Evolutionary conservation across 495 filamentous ascomycete species (phyloP).

Genomic region (Patellaria atrata): DNA sequence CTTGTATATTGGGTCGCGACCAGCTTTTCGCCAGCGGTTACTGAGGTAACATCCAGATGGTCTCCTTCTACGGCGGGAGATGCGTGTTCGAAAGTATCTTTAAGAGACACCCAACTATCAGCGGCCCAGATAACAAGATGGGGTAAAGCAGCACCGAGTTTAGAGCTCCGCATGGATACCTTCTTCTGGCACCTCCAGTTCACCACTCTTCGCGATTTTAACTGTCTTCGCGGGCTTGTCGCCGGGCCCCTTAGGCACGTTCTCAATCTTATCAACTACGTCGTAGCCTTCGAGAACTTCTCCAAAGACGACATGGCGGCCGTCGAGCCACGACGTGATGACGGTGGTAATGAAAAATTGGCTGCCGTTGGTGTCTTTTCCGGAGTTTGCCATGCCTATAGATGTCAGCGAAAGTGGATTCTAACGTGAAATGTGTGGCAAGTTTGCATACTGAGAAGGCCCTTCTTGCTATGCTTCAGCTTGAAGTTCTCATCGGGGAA

Average conservation of each 20-base stretch:
- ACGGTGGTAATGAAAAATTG: constrained; percentile 87
- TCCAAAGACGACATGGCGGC: constrained; percentile 72
- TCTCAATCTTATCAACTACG: constrained; percentile 77
- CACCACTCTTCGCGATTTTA: constrained; percentile 90
- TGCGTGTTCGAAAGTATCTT: constrained; percentile 26
- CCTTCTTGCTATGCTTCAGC: constrained; percentile 67
- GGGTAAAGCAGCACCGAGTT: constrained; percentile 13
- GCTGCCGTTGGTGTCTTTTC: constrained; percentile 94
- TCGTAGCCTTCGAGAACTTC: constrained; percentile 55
- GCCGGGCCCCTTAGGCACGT: constrained; percentile 48
- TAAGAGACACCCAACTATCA: constrained; percentile 18
- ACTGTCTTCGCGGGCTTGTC: constrained; percentile 64
- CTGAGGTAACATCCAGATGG: constrained; percentile 27
- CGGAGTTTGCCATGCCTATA: constrained; percentile 86
- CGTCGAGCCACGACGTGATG: constrained; percentile 58
- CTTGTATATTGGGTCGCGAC: not conserved
- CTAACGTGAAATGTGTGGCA: too few species aligned
- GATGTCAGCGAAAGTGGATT: too few species aligned
- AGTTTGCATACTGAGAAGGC: constrained; percentile 40
- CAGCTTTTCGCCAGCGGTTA: constrained; percentile 1
- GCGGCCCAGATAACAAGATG: constrained; percentile 14
- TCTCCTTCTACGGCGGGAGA: constrained; percentile 23
- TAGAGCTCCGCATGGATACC: constrained; percentile 98
- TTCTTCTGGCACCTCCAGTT: constrained; percentile 78
- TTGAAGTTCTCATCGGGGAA: constrained; percentile 99